phyloP scores from a whole-genome alignment of 2,329 filamentous ascomycete genomes.

The Nannizziopsis barbatae region DNA sequence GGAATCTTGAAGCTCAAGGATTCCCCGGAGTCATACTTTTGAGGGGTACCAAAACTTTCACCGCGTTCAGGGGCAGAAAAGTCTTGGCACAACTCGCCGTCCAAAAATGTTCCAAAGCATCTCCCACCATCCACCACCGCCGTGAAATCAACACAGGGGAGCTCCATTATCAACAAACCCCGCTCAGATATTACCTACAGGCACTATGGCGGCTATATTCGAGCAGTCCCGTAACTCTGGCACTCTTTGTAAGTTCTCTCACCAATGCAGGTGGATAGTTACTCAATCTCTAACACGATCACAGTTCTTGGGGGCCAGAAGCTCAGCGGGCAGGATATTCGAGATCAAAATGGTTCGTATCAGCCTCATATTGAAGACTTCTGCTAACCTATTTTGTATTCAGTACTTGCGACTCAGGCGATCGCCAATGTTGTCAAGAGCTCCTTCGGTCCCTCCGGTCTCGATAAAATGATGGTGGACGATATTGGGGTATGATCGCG shows the following conservation, averaged over 20 bases:
- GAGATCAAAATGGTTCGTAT: conserved; percentile 80
- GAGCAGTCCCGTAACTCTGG: conserved; percentile 85
- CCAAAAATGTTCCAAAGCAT: conserved; percentile 9
- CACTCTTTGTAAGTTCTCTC: conserved; percentile 58
- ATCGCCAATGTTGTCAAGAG: conserved; percentile 99
- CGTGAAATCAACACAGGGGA: conserved; percentile 16
- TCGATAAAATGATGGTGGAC: conserved; percentile 99
- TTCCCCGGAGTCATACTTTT: conserved; percentile 4
- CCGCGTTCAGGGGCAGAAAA: conserved; percentile 23
- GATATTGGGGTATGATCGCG: conserved; percentile 69
- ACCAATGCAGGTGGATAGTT: conserved; percentile 8
- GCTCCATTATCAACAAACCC: conserved; percentile 19
- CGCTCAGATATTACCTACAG: conserved; percentile 5
- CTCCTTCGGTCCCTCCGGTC: conserved; percentile 89
- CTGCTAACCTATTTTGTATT: conserved; percentile 14
- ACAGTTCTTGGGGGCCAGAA: conserved; percentile 86
- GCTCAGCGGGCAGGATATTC: conserved; percentile 91
- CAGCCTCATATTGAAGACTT: conserved; percentile 9
- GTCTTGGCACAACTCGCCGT: conserved; percentile 28
- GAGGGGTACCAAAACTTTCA: conserved; percentile 19
- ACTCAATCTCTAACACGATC: conserved; percentile 25
- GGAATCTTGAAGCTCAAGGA: neutral
- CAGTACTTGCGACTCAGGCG: conserved; percentile 86
- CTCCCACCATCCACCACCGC: neutral
- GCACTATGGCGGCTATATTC: conserved; percentile 82